Evolutionary conservation across 2,329 filamentous ascomycete genomes (phyloP), one percentile per base, ranked within the genome.

Genomic region (Decorospora gaudefroyi): DNA sequence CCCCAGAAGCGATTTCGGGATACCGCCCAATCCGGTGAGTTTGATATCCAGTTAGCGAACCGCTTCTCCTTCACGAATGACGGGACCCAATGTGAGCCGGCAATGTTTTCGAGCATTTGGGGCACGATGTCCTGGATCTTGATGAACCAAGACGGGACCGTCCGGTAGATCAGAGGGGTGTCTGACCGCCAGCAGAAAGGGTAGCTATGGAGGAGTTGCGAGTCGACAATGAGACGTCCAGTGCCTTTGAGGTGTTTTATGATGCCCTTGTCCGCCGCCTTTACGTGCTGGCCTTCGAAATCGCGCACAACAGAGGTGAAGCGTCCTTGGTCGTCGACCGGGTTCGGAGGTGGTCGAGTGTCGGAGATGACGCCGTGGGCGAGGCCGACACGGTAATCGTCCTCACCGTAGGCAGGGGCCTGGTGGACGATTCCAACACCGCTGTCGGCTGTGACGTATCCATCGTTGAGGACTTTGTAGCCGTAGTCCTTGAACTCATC

Each of bases 371-470:
- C 80, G 28, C 90, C 91, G 31, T 83, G 77, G 44, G 86, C 84
- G 49, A 90, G 71, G 6, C 87, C 88, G 46, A 93, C 83, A 55
- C 85, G 86, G 76, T 95, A 96, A 85, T 97, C 92, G 55, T 96
- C 92, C 73, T 96, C 89, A 80, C 92, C 92, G 65, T 92, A 96
- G 1, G 90, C 90, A 2, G 92, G 92, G 4, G 92, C 82, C 71
- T 96, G 90, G 71, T 97, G 92, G 30, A 97, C 92, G 51, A 97
- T 87, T 64, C 92, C 92, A 22, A 90, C 89, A 83, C 92, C 92
- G 62, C 89, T 90, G 48, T 93, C 90, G 19, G 87, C 84, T 17
- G 88, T 93, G 45, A 96, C 91, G 64, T 96, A 96, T 5, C 79
- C 83, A 25, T 87, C 92, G 57, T 88, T 90, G 53, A 95, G 68